Evolutionary conservation across 108 stramenopile genomes (phyloP).

Genomic region (Skeletonema potamos): DNA sequence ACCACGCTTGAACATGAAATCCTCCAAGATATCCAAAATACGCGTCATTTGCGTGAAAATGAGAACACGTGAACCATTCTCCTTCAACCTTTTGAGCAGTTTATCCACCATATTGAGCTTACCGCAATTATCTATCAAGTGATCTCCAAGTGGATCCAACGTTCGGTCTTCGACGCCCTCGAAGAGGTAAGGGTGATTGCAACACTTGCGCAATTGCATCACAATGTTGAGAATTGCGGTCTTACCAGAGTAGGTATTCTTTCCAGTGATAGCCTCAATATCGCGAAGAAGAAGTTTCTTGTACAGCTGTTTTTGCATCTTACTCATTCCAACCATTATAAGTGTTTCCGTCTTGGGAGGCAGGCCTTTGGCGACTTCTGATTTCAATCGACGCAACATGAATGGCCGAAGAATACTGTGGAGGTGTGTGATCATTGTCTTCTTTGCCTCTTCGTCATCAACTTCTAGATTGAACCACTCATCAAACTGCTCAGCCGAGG

Average conservation of each 20-base stretch:
- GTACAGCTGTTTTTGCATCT: slow-evolving; percentile 92
- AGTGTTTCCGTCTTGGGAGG: slow-evolving; percentile 95
- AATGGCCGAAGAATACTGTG: slow-evolving; percentile 98
- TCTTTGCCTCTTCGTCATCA: slow-evolving; percentile 87
- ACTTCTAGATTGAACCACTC: slow-evolving; percentile 93
- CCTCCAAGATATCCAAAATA: slow-evolving; percentile 95
- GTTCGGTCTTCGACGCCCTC: slow-evolving; percentile 93
- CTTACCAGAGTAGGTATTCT: slow-evolving; percentile 64
- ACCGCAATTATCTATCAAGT: slow-evolving; percentile 86
- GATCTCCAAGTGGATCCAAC: slow-evolving; percentile 87
- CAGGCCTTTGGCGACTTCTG: slow-evolving; percentile 86
- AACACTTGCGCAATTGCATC: slow-evolving; percentile 99
- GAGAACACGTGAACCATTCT: slow-evolving; percentile 89
- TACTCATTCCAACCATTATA: slow-evolving; percentile 89
- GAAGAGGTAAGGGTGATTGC: slow-evolving; percentile 99
- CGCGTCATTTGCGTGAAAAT: slow-evolving; percentile 99
- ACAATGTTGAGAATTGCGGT: slow-evolving; percentile 93
- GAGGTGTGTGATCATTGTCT: slow-evolving; percentile 94
- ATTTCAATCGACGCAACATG: slow-evolving; percentile 97
- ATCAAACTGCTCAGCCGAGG: slow-evolving; percentile 91
- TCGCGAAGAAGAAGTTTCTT: slow-evolving; percentile 89
- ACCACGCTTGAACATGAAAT: slow-evolving; percentile 82
- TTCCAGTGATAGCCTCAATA: slow-evolving; percentile 80
- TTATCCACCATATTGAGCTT: slow-evolving; percentile 91
- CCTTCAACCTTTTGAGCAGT: slow-evolving; percentile 80